Evolutionary conservation across 108 stramenopile genomes (phyloP), one percentile per base, ranked within the genome.

Genomic region (Ochromonas danica): DNA sequence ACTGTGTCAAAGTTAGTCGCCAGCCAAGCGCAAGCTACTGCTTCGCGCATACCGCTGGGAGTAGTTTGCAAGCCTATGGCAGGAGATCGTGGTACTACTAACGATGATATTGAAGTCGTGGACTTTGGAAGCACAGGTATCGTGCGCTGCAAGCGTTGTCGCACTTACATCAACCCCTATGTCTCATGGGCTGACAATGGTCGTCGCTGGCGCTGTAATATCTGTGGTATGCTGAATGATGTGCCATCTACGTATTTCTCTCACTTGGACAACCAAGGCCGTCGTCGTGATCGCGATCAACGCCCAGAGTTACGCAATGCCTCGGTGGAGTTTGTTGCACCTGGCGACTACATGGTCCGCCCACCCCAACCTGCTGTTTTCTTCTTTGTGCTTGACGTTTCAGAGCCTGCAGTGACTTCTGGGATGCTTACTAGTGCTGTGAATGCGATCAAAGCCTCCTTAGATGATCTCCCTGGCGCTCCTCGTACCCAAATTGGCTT

Each of bases 111-210:
- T 33, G 72, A 75, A 60, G 72, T 75, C 14, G 72, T 75, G 3
- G 72, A 75, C 38, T 0, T 17, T 1, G 6, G 61, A 0, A 1
- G 10, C 41, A 91, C 40, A 77, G 96, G 98, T 43, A 96, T 97
- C 80, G 90, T 99, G 75, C 92, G 98, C 35, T 99, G 98, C 80
- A 95, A 96, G 83, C 81, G 91, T 43, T 99, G 98, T 82, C 93
- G 98, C 38, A 96, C 98, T 40, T 99, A 99, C 91, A 94, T 99
- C 81, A 99, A 99, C 86, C 95, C 98, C 40, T 99, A 95, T 80
- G 98, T 97, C 22, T 78, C 86, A n/a, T 99, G 95, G 94, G 78
- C 92, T 10, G 95, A 97, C 61, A 93, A 94, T 84, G 98, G 98
- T 28, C 89, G 95, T 28, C 80, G 91, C 78, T 99, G 98, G 98